A percentile compares a stretch with the other conserved stretches of the same genome.
phyloP scores from a whole-genome alignment of 192 early-diverging fungal species.

The Kickxella alabastrina region DNA sequence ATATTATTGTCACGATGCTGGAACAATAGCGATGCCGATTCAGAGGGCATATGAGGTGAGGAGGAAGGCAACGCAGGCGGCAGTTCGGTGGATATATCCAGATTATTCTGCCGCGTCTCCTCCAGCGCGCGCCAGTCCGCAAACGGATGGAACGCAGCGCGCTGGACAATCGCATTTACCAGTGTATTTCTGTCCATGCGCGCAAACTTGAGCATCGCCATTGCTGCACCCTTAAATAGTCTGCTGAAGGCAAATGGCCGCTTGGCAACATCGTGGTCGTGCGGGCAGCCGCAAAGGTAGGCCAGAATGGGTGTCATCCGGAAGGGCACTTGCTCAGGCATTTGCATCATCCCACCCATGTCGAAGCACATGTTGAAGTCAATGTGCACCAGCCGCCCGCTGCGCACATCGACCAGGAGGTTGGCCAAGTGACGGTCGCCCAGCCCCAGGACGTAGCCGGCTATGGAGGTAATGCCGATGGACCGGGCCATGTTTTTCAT shows the following conservation, averaged over 20 bases:
- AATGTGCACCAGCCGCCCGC: slow-evolving; percentile 63
- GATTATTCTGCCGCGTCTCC: slow-evolving; percentile 14
- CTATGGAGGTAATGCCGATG: slow-evolving; percentile 55
- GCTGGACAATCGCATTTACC: slow-evolving; percentile 11
- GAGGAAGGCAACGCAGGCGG: too few species aligned
- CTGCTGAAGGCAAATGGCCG: slow-evolving; percentile 25
- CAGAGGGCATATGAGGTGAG: too few species aligned
- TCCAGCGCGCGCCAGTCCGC: slow-evolving; percentile 34
- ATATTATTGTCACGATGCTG: too few species aligned
- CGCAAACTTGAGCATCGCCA: slow-evolving; percentile 14
- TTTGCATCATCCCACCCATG: slow-evolving; percentile 56
- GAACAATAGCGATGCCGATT: too few species aligned
- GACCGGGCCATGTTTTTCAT: slow-evolving; percentile 17
- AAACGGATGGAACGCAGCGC: slow-evolving; percentile 30
- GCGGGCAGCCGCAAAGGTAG: slow-evolving; percentile 34
- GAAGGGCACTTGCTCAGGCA: slow-evolving; percentile 75
- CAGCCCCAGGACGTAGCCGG: slow-evolving; percentile 64
- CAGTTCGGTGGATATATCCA: not conserved
- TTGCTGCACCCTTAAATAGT: slow-evolving; percentile 13
- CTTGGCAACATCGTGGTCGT: not conserved
- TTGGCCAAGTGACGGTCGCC: slow-evolving; percentile 78
- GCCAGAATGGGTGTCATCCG: slow-evolving; percentile 58
- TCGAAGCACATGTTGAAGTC: slow-evolving; percentile 79
- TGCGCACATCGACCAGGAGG: slow-evolving; percentile 53
- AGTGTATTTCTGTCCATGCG: slow-evolving; percentile 31